Conservation (phyloP, 768 basidiomycete species). For the Pulveroboletus sp. region DNA sequence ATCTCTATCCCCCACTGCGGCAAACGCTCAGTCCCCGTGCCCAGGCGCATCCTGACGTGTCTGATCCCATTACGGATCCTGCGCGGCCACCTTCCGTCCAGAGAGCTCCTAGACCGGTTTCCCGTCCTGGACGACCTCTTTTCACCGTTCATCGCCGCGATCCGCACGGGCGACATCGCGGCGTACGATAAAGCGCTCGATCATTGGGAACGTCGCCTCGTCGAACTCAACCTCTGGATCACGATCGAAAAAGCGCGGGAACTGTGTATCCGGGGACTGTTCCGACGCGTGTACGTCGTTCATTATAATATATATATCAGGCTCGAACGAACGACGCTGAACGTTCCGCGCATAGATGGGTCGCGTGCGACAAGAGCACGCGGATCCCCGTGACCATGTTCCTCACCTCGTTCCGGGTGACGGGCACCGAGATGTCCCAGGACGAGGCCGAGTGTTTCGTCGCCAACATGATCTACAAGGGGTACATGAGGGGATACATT, state of each 20-base stretch:
- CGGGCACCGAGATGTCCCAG: conserved; percentile 61
- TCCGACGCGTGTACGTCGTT: conserved; percentile 64
- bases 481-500: conserved; percentile 92
- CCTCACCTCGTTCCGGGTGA: conserved; percentile 66
- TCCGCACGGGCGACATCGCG: conserved; percentile 70
- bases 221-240: conserved; percentile 85
- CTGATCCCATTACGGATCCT: conserved; percentile 87
- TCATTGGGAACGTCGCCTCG: conserved; percentile 62
- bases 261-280: conserved; percentile 77
- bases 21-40: not conserved
- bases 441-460: conserved; percentile 93
- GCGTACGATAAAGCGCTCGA: conserved; percentile 80
- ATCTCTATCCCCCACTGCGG: not conserved
- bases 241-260: conserved; percentile 87
- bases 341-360: conserved; percentile 55
- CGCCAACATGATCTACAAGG: conserved; percentile 93
- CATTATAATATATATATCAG: not conserved
- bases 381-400: conserved; percentile 82
- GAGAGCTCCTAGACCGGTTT: conserved; percentile 64
- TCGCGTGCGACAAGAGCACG: conserved; percentile 64
- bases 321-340: not conserved
- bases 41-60: conserved; percentile 85
- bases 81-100: conserved; percentile 80
- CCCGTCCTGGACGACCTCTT: conserved; percentile 71
- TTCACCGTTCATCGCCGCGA: conserved; percentile 75